Evolutionary conservation across 2,329 filamentous ascomycete genomes (phyloP), one percentile per base, ranked within the genome.

Genomic region (Neofusicoccum kwambonambiense): DNA sequence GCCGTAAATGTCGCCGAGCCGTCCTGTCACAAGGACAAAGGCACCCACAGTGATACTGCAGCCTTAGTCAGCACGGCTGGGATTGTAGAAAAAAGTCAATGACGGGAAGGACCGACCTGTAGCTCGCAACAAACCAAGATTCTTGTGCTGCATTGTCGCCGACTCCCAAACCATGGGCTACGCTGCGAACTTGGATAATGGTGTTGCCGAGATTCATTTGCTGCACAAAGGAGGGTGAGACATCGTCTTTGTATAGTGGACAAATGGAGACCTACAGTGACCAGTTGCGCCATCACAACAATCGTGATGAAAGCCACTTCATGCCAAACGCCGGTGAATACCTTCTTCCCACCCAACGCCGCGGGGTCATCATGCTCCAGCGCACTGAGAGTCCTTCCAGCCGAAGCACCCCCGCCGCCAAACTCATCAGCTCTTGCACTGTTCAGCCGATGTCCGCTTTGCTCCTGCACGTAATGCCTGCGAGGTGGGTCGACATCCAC

Each of bases 131-230:
- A 34, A 13, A 44, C 60, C 45, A 62, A 12, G 19, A 51, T 22
- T 63, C 34, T 45, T 63, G 45, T 34, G 49, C 27, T 5, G 15
- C 47, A 9, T 27, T n/a, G 11, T 50, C 44, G 31, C 58, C 45
- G 27, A 37, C 11, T 9, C 44, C 9, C 13, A 62, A 39, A 42
- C 44, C 50, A 13, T 39, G 44, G 22, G 58, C 58, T 13, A 52
- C 39, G 31, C 42, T 62, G 37, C 27, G 42, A 31, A 49, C 58
- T 39, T 62, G 58, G 34, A 51, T 52, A 4, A 44, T 42, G 44
- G 45, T 63, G 45, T 63, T 63, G 31, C 35, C 60, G 9, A 63
- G 35, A 39, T 52, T 63, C 34, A 63, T 63, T 54, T 54, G 60
- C 60, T 63, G 39, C 35, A 45, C 41, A 19, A 19, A 27, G 34